phyloP scores from a whole-genome alignment of 306 rosid genomes.

The Quercus cerris region DNA sequence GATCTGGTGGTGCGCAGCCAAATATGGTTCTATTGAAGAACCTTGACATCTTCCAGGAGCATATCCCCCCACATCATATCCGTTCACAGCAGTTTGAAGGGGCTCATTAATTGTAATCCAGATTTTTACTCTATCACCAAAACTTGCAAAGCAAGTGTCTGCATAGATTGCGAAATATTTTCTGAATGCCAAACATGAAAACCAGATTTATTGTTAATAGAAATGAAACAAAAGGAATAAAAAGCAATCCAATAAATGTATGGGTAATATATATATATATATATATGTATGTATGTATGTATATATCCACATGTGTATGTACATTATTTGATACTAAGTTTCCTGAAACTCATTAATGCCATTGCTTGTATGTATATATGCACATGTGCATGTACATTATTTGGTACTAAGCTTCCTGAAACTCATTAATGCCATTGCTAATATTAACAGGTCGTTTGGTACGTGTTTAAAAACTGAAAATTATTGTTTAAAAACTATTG shows the following conservation, averaged over 20 bases:
- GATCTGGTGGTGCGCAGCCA: conserved; percentile 80
- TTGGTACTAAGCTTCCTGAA: too few species aligned
- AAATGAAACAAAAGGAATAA: conserved; percentile 3
- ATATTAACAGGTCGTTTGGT: too few species aligned
- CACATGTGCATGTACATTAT: too few species aligned
- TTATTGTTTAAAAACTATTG: too few species aligned
- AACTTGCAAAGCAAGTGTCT: conserved; percentile 81
- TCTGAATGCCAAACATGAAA: conserved; percentile 47
- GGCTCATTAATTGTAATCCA: conserved; percentile 94
- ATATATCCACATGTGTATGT: background rate
- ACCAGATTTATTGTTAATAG: conserved; percentile 2
- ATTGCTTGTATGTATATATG: too few species aligned
- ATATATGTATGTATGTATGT: background rate
- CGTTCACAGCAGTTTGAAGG: conserved; percentile 80
- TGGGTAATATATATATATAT: too few species aligned
- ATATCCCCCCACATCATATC: conserved; percentile 50
- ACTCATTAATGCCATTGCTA: too few species aligned
- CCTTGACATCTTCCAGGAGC: conserved; percentile 86
- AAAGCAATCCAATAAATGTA: background rate
- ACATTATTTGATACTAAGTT: too few species aligned
- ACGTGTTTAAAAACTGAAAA: too few species aligned
- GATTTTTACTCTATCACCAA: conserved; percentile 92
- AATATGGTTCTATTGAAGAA: conserved; percentile 61
- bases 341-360: too few species aligned
- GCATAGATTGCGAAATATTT: conserved; percentile 74